phyloP scores from a whole-genome alignment of 306 rosid species.

The Vigna radiata region DNA sequence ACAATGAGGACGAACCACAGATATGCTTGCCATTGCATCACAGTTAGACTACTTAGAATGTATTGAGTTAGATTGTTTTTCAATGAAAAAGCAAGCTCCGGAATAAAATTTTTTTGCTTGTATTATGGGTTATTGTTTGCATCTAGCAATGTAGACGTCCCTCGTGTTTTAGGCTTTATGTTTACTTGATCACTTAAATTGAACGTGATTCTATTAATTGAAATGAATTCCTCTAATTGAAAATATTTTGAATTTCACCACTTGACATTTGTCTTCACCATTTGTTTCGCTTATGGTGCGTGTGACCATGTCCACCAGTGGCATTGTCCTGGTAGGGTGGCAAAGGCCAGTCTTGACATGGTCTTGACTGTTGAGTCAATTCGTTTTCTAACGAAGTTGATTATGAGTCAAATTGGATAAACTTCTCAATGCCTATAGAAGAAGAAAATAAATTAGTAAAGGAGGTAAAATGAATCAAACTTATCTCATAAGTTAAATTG shows the following conservation, averaged over 20 bases:
- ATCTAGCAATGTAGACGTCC: too few species aligned
- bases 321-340: background rate
- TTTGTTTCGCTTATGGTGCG: slow-evolving; percentile 10
- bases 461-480: background rate
- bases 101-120: too few species aligned
- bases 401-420: background rate
- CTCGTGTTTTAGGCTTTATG: too few species aligned
- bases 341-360: slow-evolving; percentile 1
- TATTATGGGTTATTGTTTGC: too few species aligned
- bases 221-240: slow-evolving; percentile 5
- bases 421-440: background rate
- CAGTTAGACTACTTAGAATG: background rate
- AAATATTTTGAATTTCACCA: background rate
- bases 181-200: too few species aligned
- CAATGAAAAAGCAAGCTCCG: too few species aligned
- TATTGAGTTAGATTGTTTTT: too few species aligned
- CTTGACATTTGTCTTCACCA: background rate
- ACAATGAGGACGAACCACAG: background rate
- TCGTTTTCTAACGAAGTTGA: slow-evolving; percentile 32
- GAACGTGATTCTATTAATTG: slow-evolving; percentile 8
- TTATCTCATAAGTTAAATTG: background rate
- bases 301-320: slow-evolving; percentile 10
- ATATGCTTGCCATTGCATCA: background rate
- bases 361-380: slow-evolving; percentile 15
- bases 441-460: background rate